A percentile compares a stretch with the other conserved stretches of the same genome.
Evolutionary conservation across 2,329 filamentous ascomycete species (phyloP).

Genomic region (Thielaviopsis ethacetica): DNA sequence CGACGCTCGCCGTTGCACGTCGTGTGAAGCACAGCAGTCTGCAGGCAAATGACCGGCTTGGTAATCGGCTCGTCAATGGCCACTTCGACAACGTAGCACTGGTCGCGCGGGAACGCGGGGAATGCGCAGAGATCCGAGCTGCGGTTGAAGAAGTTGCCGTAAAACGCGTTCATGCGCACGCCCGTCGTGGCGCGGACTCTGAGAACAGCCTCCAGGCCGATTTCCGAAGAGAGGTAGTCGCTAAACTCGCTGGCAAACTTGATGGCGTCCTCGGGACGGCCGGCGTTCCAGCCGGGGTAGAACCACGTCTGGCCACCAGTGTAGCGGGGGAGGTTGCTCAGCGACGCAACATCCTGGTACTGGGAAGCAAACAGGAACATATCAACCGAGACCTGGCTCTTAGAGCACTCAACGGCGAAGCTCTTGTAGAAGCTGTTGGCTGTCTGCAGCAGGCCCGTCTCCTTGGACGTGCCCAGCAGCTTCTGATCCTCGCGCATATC

Average conservation of each 20-base stretch:
- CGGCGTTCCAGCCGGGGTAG: conserved; percentile 95
- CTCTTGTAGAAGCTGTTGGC: conserved; percentile 97
- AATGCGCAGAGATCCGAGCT: conserved; percentile 96
- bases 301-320: conserved; percentile 97
- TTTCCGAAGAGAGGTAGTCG: conserved; percentile 91
- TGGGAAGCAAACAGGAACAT: conserved; percentile 96
- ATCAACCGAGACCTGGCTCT: conserved; percentile 95
- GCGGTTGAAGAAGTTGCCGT: conserved; percentile 98
- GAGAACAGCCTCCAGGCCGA: conserved; percentile 88
- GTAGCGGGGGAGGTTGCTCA: conserved; percentile 89
- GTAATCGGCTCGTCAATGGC: conserved; percentile 90
- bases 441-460: conserved; percentile 73
- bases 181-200: conserved; percentile 90
- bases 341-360: conserved; percentile 91
- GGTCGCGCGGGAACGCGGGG: conserved; percentile 91
- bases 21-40: conserved; percentile 89
- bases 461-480: conserved; percentile 81
- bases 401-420: conserved; percentile 96
- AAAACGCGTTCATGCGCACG: conserved; percentile 92
- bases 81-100: conserved; percentile 95
- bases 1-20: conserved; percentile 94
- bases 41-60: conserved; percentile 82
- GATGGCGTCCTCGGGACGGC: conserved; percentile 83
- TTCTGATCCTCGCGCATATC: conserved; percentile 96
- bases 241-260: conserved; percentile 97